Percentiles rank a stretch among this genome's conserved stretches.
These are phyloP conservation scores for Phytophthora gonapodyides DNA, from an alignment of 352 stramenopile species.

Conservation along the genomic window DNA sequence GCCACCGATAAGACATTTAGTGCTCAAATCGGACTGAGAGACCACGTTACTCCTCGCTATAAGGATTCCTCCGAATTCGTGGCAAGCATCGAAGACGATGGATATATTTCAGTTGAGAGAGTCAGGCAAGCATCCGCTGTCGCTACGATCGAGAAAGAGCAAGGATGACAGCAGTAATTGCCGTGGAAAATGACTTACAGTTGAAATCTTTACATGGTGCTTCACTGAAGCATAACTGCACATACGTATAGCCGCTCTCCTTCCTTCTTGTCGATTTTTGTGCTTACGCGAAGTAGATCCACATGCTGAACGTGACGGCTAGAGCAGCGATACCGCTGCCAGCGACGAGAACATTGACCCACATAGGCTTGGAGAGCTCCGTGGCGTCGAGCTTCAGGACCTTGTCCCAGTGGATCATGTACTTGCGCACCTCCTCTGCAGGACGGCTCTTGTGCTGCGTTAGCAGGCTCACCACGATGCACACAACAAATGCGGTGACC, in stretches of 20 bases:
- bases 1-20: constrained; percentile 24
- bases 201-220: constrained; percentile 29
- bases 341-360: constrained; percentile 49
- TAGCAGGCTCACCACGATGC: constrained; percentile 54
- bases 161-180: no score
- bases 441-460: constrained; percentile 48
- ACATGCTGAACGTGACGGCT: constrained; percentile 53
- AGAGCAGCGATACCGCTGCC: constrained; percentile 49
- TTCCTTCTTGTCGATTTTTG: not conserved
- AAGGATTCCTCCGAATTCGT: constrained; percentile 11
- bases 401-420: constrained; percentile 58
- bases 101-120: constrained; percentile 31
- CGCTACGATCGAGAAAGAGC: not conserved
- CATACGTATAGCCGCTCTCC: constrained; percentile 20
- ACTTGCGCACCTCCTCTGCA: constrained; percentile 42
- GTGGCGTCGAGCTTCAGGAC: constrained; percentile 59
- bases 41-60: not conserved
- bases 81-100: constrained; percentile 31
- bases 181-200: constrained; percentile 13
- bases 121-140: not conserved
- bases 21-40: constrained; percentile 22
- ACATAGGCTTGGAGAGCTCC: constrained; percentile 53
- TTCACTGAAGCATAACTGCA: constrained; percentile 15
- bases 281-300: constrained; percentile 54
- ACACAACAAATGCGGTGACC: constrained; percentile 51